Evolutionary conservation across 352 stramenopile species (phyloP), one percentile per base, ranked within the genome.

Genomic region (Aphanomyces stellatus): DNA sequence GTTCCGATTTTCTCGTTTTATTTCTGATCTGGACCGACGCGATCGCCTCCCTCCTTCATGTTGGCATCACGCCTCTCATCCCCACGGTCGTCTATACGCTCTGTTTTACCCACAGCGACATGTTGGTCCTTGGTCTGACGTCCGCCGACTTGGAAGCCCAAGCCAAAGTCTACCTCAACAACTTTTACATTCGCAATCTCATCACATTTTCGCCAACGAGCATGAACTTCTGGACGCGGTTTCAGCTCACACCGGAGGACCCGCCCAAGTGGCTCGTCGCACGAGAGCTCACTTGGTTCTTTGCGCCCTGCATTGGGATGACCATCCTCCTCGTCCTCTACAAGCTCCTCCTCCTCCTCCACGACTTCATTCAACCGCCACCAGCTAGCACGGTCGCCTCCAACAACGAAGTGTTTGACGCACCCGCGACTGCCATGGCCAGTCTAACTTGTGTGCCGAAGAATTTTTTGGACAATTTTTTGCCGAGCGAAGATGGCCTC

Each of bases 21-120:
- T 65, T 65, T 33, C 13, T 65, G 11, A 30, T 51, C 25, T 65
- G 57, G 57, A 65, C 57, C 15, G 57, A 65, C 25, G 15, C 56
- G 5, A 4, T 41, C 33, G 57, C 57, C 7, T 31, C 40, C 11
- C 5, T 27, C 27, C 19, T 65, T 15, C 22, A 27, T 13, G 27
- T 65, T 28, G 11, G 19, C 0, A 1, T 65, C 6, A 5, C 28
- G 7, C 57, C 57, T 0, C 13, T 53, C 17, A 28, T 65, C 5
- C 40, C 43, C 13, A 31, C 22, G 22, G 27, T 51, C n/a, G 28
- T 65, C 8, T 65, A 65, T 28, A 11, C 56, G 8, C 22, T 53
- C 25, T 65, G 43, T 34, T 65, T 31, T 35, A 1, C 15, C 15
- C 40, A 65, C 40, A 53, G 43, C 57, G 15, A 65, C 15, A 25